phyloP scores from a whole-genome alignment of 148 eudicot genomes.

The Chenopodium formosanum region DNA sequence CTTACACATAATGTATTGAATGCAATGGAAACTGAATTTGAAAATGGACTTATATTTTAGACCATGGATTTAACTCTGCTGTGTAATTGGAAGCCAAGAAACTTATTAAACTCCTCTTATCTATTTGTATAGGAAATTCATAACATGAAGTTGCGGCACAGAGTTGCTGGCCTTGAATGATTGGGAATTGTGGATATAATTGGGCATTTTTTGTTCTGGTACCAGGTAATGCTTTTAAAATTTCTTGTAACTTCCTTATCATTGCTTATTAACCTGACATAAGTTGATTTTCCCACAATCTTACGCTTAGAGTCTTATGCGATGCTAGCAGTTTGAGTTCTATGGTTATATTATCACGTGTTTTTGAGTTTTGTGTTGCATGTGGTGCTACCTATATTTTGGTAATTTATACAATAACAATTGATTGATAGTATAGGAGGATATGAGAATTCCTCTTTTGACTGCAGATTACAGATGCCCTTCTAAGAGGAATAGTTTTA shows the following conservation, averaged over 20 bases:
- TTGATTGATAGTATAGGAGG: not conserved
- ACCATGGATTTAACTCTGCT: not conserved
- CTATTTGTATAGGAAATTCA: constrained; percentile 48
- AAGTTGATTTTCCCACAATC: not conserved
- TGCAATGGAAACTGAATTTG: not conserved
- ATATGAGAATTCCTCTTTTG: not conserved
- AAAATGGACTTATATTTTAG: not conserved
- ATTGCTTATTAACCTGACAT: not conserved
- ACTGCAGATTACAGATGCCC: not conserved
- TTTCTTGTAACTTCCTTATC: not conserved
- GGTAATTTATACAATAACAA: not conserved
- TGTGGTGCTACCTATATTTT: not conserved
- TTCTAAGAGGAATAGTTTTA: not conserved
- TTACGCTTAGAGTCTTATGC: not conserved
- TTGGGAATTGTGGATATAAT: constrained; percentile 14
- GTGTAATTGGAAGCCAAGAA: not conserved
- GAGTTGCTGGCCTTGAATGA: constrained; percentile 76
- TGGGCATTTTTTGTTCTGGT: constrained; percentile 15
- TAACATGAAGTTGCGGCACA: constrained; percentile 63
- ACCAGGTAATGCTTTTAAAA: constrained; percentile 25
- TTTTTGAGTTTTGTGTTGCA: not conserved
- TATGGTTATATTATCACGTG: not conserved
- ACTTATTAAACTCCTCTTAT: not conserved
- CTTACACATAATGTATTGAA: not conserved
- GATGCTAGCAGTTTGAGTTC: not conserved